Conservation (phyloP, 2,329 filamentous ascomycete genomes). For the Chaetomium olivaceum region DNA sequence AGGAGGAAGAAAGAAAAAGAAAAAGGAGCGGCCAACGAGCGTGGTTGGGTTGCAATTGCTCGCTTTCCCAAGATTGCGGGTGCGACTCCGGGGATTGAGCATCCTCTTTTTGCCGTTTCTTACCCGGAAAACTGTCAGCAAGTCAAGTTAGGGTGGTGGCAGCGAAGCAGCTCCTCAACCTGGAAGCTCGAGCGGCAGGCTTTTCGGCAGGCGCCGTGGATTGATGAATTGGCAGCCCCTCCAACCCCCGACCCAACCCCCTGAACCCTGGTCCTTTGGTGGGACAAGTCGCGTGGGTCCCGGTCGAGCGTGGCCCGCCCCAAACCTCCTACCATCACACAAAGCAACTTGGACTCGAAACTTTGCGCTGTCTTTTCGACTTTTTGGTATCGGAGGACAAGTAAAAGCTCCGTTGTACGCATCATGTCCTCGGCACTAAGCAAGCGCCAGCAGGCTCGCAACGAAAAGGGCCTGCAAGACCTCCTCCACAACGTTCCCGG, state of each 20-base stretch:
- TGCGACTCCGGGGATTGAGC: background rate
- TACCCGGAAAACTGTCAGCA: background rate
- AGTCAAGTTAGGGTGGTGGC: no score
- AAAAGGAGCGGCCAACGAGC: background rate
- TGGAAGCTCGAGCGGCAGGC: background rate
- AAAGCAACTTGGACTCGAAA: constrained; percentile 19
- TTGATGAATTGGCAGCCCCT: constrained; percentile 3
- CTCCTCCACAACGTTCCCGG: constrained; percentile 80
- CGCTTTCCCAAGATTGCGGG: background rate
- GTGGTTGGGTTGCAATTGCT: constrained; percentile 11
- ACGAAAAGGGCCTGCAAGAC: constrained; percentile 88
- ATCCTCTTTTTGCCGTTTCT: background rate
- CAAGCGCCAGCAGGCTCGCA: constrained; percentile 97
- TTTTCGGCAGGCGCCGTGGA: constrained; percentile 15
- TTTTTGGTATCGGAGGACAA: constrained; percentile 9
- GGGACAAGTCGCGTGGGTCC: constrained; percentile 25
- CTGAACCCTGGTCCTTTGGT: constrained; percentile 12
- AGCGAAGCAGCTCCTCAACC: no score
- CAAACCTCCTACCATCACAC: constrained; percentile 26
- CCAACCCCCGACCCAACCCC: constrained; percentile 8
- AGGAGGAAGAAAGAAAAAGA: constrained; percentile 14
- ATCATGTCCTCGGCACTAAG: constrained; percentile 67
- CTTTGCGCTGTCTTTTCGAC: constrained; percentile 3
- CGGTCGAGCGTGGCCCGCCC: constrained; percentile 16
- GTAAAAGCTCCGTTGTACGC: constrained; percentile 14